phyloP scores from a whole-genome alignment of 805 yeast species.

The Hanseniaspora lindneri region DNA sequence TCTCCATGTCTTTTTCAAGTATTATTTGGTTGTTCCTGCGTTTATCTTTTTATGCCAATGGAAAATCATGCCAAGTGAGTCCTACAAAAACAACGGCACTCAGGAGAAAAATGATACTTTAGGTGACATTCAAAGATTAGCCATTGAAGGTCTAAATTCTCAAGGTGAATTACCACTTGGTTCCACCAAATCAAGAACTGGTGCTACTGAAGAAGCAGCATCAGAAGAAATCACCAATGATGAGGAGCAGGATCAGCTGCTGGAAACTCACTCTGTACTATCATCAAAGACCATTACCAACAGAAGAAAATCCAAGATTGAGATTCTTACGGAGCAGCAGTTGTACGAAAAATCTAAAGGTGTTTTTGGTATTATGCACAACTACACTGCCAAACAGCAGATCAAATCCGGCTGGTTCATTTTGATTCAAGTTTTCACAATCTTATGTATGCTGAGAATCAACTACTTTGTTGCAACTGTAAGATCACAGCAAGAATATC shows the following conservation, averaged over 20 bases:
- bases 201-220: constrained; percentile 20
- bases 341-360: constrained; percentile 44
- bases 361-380: constrained; percentile 71
- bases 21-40: constrained; percentile 61
- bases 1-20: constrained; percentile 49
- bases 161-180: constrained; percentile 37
- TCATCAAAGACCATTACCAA: constrained; percentile 20
- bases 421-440: constrained; percentile 65
- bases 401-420: constrained; percentile 56
- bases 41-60: constrained; percentile 66
- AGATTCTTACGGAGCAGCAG: constrained; percentile 51
- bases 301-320: constrained; percentile 47
- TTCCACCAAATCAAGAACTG: background rate
- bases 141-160: constrained; percentile 64
- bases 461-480: constrained; percentile 89
- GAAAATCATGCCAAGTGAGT: constrained; percentile 65
- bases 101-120: constrained; percentile 6
- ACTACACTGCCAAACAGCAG: constrained; percentile 39
- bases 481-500: constrained; percentile 65
- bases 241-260: constrained; percentile 32
- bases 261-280: constrained; percentile 19
- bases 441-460: constrained; percentile 81
- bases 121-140: constrained; percentile 47
- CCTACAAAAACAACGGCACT: constrained; percentile 58
- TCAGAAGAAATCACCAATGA: constrained; percentile 34